These are phyloP conservation scores for Euryodendron excelsum DNA, from an alignment of 148 eudicot species.

Conservation along the genomic window DNA sequence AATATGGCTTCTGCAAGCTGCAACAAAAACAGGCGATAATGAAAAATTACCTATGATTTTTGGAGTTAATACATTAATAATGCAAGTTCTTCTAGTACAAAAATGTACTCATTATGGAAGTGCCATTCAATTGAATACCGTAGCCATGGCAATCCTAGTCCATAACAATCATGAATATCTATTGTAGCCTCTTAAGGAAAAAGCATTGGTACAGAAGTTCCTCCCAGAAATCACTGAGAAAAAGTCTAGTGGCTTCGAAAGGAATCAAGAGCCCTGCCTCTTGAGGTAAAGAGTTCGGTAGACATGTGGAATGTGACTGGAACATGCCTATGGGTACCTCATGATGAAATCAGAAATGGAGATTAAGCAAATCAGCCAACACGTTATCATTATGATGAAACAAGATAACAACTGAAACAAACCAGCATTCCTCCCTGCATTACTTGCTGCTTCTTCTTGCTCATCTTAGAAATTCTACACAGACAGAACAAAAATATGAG, in stretches of 20 bases:
- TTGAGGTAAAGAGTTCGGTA: not conserved
- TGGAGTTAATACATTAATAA: not conserved
- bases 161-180: not conserved
- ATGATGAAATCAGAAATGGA: not conserved
- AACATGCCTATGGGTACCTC: not conserved
- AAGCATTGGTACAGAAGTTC: not conserved
- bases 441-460: constrained; percentile 47
- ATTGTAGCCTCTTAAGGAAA: not conserved
- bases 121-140: not conserved
- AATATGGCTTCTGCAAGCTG: constrained; percentile 85
- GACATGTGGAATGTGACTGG: not conserved
- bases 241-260: not conserved
- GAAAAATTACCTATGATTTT: not conserved
- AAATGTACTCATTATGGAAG: not conserved
- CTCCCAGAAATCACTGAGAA: not conserved
- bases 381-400: not conserved
- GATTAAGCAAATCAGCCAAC: not conserved
- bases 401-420: constrained; percentile 30
- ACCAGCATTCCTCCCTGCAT: constrained; percentile 70
- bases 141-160: not conserved
- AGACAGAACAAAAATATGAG: not conserved
- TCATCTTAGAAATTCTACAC: constrained; percentile 70
- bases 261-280: not conserved
- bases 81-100: not conserved
- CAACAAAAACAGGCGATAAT: not conserved